These are phyloP conservation scores for Leccinum rimulosum DNA, from an alignment of 768 basidiomycete species.

Conservation along the genomic window DNA sequence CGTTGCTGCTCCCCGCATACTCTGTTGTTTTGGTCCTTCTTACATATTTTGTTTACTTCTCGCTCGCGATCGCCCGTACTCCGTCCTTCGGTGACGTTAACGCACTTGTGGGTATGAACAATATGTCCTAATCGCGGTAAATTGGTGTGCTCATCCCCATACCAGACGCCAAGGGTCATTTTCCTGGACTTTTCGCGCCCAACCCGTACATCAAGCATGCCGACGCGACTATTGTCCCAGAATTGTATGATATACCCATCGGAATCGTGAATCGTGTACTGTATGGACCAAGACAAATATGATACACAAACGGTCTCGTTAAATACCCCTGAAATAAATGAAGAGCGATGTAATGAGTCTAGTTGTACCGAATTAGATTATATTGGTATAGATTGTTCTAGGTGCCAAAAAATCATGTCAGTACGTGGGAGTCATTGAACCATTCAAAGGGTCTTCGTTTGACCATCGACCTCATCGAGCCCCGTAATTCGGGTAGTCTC, in stretches of 20 bases:
- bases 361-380: conserved; percentile 12
- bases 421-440: conserved; percentile 2
- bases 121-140: conserved; percentile 9
- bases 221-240: conserved; percentile 49
- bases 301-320: conserved; percentile 12
- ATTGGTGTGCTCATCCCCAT: conserved; percentile 9
- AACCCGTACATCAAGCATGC: conserved; percentile 52
- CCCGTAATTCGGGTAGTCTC: conserved; percentile 14
- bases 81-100: conserved; percentile 66
- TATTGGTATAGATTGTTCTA: conserved; percentile 7
- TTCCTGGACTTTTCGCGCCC: conserved; percentile 37
- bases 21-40: conserved; percentile 66
- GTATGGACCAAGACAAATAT: conserved; percentile 38
- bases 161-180: conserved; percentile 56
- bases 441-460: neutral
- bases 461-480: conserved; percentile 1
- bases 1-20: conserved; percentile 77
- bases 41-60: conserved; percentile 75
- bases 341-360: conserved; percentile 7
- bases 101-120: conserved; percentile 60
- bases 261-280: conserved; percentile 76
- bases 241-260: conserved; percentile 80
- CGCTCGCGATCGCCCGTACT: conserved; percentile 68
- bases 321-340: conserved; percentile 19
- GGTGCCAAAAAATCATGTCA: conserved; percentile 12